A percentile compares a stretch with the other conserved stretches of the same genome.
phyloP scores from a whole-genome alignment of 805 yeast species.

The Grigorovia yakushimaensis region DNA sequence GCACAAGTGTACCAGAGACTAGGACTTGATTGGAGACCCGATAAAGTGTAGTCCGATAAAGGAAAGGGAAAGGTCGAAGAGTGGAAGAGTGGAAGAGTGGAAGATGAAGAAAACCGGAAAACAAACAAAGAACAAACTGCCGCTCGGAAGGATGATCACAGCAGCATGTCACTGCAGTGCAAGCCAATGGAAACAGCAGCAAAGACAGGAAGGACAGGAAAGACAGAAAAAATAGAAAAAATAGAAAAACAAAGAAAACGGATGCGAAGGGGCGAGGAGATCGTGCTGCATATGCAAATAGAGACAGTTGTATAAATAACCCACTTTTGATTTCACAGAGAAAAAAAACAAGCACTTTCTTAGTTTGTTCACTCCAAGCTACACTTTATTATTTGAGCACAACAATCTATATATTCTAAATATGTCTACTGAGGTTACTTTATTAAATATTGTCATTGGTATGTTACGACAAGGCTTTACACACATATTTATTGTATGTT shows the following conservation, averaged over 20 bases:
- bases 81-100: neutral
- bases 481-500: neutral
- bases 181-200: neutral
- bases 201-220: neutral
- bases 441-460: constrained; percentile 2
- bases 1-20: constrained; percentile 45
- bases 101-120: too few species aligned
- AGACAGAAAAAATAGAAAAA: neutral
- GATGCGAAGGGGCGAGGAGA: too few species aligned
- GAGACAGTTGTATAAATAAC: too few species aligned
- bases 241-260: neutral
- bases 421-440: constrained; percentile 3
- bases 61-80: constrained; percentile 29
- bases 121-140: neutral
- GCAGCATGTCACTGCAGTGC: neutral
- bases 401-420: neutral
- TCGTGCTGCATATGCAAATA: too few species aligned
- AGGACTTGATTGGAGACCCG: constrained; percentile 53
- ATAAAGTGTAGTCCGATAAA: constrained; percentile 38
- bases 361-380: too few species aligned
- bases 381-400: neutral
- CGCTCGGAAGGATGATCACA: neutral
- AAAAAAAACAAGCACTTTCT: too few species aligned
- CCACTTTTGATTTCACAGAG: too few species aligned
- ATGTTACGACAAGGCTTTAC: neutral